A percentile compares a stretch with the other conserved stretches of the same genome.
phyloP scores from a whole-genome alignment of 2,329 filamentous ascomycete species.

The Botrytis cinerea region DNA sequence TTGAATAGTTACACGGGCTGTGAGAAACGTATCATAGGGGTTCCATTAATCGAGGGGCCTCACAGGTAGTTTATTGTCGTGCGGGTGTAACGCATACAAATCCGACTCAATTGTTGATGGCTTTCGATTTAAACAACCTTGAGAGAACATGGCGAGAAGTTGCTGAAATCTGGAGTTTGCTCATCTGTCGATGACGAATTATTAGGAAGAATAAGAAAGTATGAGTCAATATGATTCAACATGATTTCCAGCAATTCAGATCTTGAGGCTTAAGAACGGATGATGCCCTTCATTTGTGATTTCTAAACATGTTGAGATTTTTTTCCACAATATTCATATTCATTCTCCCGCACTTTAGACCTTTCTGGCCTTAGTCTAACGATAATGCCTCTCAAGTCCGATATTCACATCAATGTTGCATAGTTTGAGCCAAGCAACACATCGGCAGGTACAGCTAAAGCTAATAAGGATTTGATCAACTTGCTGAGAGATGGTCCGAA shows the following conservation, averaged over 20 bases:
- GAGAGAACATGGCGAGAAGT: neutral
- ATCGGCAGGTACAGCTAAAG: slow-evolving; percentile 45
- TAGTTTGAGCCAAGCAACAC: slow-evolving; percentile 48
- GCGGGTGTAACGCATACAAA: slow-evolving; percentile 13
- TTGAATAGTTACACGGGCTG: slow-evolving; percentile 2
- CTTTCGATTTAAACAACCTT: slow-evolving; percentile 6
- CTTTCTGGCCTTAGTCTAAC: neutral
- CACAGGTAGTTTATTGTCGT: neutral
- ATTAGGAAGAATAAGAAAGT: neutral
- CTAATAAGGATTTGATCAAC: slow-evolving; percentile 45
- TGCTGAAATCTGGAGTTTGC: neutral
- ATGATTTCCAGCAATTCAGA: neutral
- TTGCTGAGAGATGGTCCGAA: slow-evolving; percentile 44
- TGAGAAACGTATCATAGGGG: slow-evolving; percentile 6
- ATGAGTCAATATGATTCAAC: neutral
- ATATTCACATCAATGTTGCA: slow-evolving; percentile 46
- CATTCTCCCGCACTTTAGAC: no score
- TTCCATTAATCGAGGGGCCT: neutral
- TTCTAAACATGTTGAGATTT: slow-evolving; percentile 47
- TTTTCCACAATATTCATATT: neutral
- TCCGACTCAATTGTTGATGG: slow-evolving; percentile 22
- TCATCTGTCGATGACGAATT: neutral
- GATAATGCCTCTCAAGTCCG: slow-evolving; percentile 43
- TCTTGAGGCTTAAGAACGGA: neutral
- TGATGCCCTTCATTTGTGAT: slow-evolving; percentile 44